Evolutionary conservation across 1,284 basidiomycete genomes (phyloP).

Genomic region (Trametes hirsuta): DNA sequence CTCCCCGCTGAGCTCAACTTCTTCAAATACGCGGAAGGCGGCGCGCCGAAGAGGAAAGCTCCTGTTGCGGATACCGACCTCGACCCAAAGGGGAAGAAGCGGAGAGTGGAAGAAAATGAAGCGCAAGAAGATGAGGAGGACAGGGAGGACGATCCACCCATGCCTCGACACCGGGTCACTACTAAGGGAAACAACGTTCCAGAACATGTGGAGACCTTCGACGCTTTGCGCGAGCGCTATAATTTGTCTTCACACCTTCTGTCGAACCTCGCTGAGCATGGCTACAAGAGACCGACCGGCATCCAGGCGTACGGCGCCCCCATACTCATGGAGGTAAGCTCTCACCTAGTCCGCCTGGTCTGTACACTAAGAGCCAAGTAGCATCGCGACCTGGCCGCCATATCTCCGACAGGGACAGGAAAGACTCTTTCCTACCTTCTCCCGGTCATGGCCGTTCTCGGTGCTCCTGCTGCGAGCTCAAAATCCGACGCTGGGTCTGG

Average conservation of each 20-base stretch:
- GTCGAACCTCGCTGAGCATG: conserved; percentile 61
- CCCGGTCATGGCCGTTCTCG: conserved; percentile 74
- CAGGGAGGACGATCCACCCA: conserved; percentile 35
- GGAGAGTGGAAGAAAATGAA: conserved; percentile 36
- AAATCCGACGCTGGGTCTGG: conserved; percentile 56
- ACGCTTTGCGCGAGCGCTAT: conserved; percentile 58
- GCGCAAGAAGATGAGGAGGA: conserved; percentile 33
- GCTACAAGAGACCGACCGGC: conserved; percentile 67
- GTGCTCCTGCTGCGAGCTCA: conserved; percentile 58
- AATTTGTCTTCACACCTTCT: conserved; percentile 54
- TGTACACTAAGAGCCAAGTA: conserved; percentile 40
- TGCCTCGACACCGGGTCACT: conserved; percentile 62
- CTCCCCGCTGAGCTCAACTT: conserved; percentile 86
- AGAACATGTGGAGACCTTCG: conserved; percentile 57
- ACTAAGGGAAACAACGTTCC: conserved; percentile 73
- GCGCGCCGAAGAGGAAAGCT: conserved; percentile 46
- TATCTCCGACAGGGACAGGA: conserved; percentile 94
- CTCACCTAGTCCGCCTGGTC: neutral
- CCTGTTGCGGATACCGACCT: conserved; percentile 18
- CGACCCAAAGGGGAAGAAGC: conserved; percentile 40
- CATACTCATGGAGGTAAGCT: conserved; percentile 67
- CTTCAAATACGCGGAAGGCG: conserved; percentile 78
- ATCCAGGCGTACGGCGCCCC: conserved; percentile 78
- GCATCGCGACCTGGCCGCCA: conserved; percentile 80
- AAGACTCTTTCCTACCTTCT: conserved; percentile 92